Base-by-base conservation (phyloP, 257 asterid genomes). In the Paraleonurus japonicus region DNA sequence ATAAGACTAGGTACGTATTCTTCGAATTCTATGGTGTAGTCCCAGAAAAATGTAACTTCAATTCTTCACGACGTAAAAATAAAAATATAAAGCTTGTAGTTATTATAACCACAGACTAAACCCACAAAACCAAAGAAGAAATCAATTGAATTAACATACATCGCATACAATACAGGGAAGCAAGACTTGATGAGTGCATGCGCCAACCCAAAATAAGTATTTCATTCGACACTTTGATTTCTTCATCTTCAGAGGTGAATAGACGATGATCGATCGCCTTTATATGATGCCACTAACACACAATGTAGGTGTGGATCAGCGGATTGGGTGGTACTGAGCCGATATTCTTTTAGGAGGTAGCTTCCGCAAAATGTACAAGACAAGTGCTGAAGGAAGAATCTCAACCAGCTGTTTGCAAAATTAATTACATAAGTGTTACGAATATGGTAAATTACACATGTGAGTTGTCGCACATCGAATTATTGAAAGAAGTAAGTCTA, bases 351-450 rank as follows among this genome's bases (percentile, higher is more conserved):
- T 83, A n/a, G 92, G 90, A 15, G 96, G 92, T 26, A 90, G 78
- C 84, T 83, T 87, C 51, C 96, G 82, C 72, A 90, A 64, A 75
- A 90, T 88, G 80, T 66, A 90, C 47, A 90, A 76, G 73, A 90
- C 95, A 47, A 88, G 83, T 17, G 85, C 79, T 13, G 88, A 83
- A 26, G 95, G 96, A 33, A 90, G 67, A 69, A 88, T 83, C 83
- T 90, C 96, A 20, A 84, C 96, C 67, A 89, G 76, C 97, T 89
- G 91, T 76, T 61, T 23, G 41, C 24, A 28, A 22, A 39, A 75
- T 63, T 12, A 63, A 60, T 39, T 6, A 12, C 45, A 48, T 80
- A 30, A 79, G 77, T 70, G 33, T 30, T 30, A 4, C 33, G 4
- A 30, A 2, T 30, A n/a, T n/a, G n/a, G n/a, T n/a, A n/a, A n/a